Evolutionary conservation across 441 rosid species (phyloP).

Genomic region (Isatis lusitanica): DNA sequence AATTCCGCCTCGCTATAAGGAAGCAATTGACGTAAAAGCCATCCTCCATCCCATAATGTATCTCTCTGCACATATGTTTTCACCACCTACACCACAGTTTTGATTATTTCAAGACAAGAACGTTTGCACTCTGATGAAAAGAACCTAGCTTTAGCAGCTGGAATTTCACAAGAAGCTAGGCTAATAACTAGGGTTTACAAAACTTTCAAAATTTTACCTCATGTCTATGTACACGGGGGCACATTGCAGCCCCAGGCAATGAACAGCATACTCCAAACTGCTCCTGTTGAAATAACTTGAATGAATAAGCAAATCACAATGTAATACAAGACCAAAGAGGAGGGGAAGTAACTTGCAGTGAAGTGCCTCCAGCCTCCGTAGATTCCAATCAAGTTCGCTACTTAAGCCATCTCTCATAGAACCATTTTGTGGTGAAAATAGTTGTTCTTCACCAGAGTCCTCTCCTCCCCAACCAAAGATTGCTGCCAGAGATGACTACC

Average conservation of each 20-base stretch:
- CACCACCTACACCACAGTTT: constrained; percentile 66
- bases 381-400: constrained; percentile 65
- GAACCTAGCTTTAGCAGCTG: not conserved
- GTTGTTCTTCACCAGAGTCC: constrained; percentile 71
- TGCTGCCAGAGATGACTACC: constrained; percentile 48
- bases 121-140: not conserved
- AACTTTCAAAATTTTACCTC: constrained; percentile 52
- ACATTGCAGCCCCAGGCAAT: constrained; percentile 51
- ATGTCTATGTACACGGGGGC: constrained; percentile 63
- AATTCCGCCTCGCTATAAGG: constrained; percentile 89
- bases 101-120: constrained; percentile 16
- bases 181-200: not conserved
- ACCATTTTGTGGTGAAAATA: constrained; percentile 61
- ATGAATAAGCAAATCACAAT: constrained; percentile 12
- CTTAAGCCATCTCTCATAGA: constrained; percentile 54
- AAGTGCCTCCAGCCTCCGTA: constrained; percentile 75
- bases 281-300: constrained; percentile 53
- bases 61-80: constrained; percentile 89
- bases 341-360: not conserved
- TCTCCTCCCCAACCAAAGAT: constrained; percentile 92
- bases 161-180: constrained; percentile 6
- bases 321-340: not conserved
- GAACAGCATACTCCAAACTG: constrained; percentile 64
- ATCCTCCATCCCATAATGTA: constrained; percentile 96
- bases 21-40: constrained; percentile 97